A percentile compares a stretch with the other conserved stretches of the same genome.
phyloP scores from a whole-genome alignment of 2,329 filamentous ascomycete genomes.

The Sordariomycetes sp. region DNA sequence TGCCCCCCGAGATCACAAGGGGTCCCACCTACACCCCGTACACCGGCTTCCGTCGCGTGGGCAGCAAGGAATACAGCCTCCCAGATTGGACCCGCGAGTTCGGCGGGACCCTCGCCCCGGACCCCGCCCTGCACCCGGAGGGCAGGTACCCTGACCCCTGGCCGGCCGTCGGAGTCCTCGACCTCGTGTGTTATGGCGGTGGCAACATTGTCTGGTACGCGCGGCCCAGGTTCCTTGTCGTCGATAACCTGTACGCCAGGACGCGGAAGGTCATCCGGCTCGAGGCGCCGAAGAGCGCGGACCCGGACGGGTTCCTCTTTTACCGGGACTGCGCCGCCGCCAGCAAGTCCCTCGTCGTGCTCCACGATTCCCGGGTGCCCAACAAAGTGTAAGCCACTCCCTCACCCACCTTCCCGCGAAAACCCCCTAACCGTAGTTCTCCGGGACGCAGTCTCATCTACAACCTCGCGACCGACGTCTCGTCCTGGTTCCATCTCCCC shows the following conservation, averaged over 20 bases:
- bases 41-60: no score
- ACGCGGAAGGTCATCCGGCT: background rate
- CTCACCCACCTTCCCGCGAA: background rate
- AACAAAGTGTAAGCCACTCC: background rate
- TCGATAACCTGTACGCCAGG: background rate
- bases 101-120: background rate
- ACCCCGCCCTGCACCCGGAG: background rate
- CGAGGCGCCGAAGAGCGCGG: background rate
- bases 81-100: background rate
- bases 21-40: no score
- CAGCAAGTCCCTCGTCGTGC: background rate
- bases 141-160: background rate
- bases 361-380: background rate
- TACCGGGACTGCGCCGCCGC: background rate
- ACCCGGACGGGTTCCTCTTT: background rate
- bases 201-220: background rate
- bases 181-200: background rate
- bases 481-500: background rate
- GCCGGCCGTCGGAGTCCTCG: background rate
- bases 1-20: no score
- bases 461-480: background rate
- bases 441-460: background rate
- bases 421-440: background rate
- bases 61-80: background rate
- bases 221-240: background rate